Conservation (phyloP, 352 stramenopile species). For the Globisporangium spinosum region DNA sequence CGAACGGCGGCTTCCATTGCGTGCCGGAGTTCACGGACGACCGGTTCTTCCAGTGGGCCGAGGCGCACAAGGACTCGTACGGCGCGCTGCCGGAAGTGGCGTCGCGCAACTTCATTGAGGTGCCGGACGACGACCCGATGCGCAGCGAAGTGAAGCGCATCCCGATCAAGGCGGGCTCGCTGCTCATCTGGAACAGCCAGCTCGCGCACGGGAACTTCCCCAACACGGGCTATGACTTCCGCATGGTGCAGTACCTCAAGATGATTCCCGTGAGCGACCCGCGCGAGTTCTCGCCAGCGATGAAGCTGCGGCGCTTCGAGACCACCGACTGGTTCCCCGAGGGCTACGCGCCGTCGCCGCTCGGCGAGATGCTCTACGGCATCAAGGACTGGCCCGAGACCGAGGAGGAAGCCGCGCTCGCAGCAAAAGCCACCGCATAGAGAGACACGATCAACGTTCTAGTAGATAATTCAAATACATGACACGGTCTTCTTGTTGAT, state of each 20-base stretch:
- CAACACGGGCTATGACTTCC: constrained; percentile 41
- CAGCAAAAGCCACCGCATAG: constrained; percentile 5
- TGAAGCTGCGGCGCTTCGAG: constrained; percentile 35
- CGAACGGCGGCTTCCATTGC: constrained; percentile 47
- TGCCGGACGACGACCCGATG: constrained; percentile 38
- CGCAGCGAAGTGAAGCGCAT: constrained; percentile 32
- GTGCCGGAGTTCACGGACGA: constrained; percentile 44
- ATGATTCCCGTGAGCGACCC: constrained; percentile 42
- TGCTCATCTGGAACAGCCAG: constrained; percentile 52
- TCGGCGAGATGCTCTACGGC: constrained; percentile 35
- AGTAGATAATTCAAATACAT: not conserved
- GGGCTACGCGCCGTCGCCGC: constrained; percentile 28
- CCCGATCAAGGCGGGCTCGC: constrained; percentile 39
- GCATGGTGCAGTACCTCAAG: constrained; percentile 56
- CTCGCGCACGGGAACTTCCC: constrained; percentile 44
- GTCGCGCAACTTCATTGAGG: constrained; percentile 43
- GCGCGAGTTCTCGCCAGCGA: constrained; percentile 35
- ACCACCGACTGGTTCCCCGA: constrained; percentile 34
- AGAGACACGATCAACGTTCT: not conserved
- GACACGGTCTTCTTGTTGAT: constrained; percentile 3
- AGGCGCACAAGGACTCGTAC: constrained; percentile 29
- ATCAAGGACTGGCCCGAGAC: constrained; percentile 31
- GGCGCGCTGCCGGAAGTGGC: constrained; percentile 30
- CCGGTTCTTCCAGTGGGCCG: constrained; percentile 43
- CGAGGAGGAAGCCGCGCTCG: constrained; percentile 17